Evolutionary conservation across 2,329 filamentous ascomycete genomes (phyloP), one percentile per base, ranked within the genome.

Genomic region (Exserohilum rostratum): DNA sequence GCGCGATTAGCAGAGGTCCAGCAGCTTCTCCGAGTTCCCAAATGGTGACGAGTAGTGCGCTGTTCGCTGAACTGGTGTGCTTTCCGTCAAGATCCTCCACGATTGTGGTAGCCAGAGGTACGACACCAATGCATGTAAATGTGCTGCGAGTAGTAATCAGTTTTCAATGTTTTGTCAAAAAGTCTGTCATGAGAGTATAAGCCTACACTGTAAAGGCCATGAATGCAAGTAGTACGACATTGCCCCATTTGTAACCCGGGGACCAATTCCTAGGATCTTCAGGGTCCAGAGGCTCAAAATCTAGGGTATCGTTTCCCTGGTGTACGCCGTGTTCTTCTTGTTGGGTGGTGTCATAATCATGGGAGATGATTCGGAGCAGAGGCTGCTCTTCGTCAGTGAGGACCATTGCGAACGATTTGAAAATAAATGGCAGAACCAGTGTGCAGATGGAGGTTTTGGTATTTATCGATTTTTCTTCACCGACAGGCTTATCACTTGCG

Each of bases 101-200:
- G 12, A 75, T 75, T 15, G 42, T 48, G 29, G 54, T 56, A 17
- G 72, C 72, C 15, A 75, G 58, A 13, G 72, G 72, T 1, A 74
- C 72, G 1, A 75, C 67, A n/a, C 67, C 68, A 12, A 75, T 72
- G 53, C 72, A 74, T 25, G 72, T 75, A n/a, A 75, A 74, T 17
- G 72, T 74, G 22, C 72, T 75, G 42, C 5, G 39, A 39, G 31
- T 35, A 25, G 5, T 6, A 13, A 13, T 45, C 18, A 46, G 45
- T 18, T 18, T 27, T 10, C 6, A 13, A 12, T 12, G 11, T 35
- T 18, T 33, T 13, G 11, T 7, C 10, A 29, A 9, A 17, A 17
- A 13, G 6, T 5, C 6, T 20, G 1, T 9, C 27, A 5, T 33
- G 31, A 39, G 22, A 15, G 18, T 3, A 30, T 43, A 10, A 20